Evolutionary conservation across 192 early-diverging fungal species (phyloP), one percentile per base, ranked within the genome.

Genomic region (Coemansia sp.): DNA sequence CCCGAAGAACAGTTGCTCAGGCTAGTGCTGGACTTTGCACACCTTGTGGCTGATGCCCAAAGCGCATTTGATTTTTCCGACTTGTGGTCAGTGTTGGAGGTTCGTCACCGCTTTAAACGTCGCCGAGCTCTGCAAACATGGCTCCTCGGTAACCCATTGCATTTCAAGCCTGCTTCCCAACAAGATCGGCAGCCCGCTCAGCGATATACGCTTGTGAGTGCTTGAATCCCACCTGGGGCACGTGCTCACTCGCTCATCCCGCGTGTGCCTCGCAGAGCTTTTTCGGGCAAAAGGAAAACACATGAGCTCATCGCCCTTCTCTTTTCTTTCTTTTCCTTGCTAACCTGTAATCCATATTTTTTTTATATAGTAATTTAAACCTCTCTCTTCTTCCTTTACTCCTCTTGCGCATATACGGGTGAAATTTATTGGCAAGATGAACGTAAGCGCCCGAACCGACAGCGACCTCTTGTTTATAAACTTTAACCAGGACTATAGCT

Each of bases 401-500:
- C 36, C 11, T 61, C 38, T 60, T 18, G n/a, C 5, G 34, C 22
- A 8, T 10, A 3, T 9, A 24, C 42, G 31, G 8, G 15, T 60
- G 59, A 16, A n/a, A 62, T 20, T 52, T 52, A 54, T 40, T 22
- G 31, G 5, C 47, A 74, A 67, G 63, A 93, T 92, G 92, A 93
- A 92, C 79, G 68, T 92, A 29, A 88, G 87, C 47, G 76, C 78
- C 24, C 86, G 85, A 67, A 80, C 80, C 34, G 86, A 79, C 49
- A 88, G 88, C 74, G 92, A 93, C 65, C 73, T 93, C n/a, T 69
- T 91, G 41, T 93, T 92, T 74, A 86, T 93, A 67, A 91, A 93
- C 77, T 93, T 93, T 59, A 93, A 93, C 86, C 92, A 93, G 83
- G 92, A 93, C 82, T 92, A 86, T 65, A 92, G 91, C 70, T 98